phyloP scores from a whole-genome alignment of 2,329 filamentous ascomycete genomes.

The Calonectria ilicicola region DNA sequence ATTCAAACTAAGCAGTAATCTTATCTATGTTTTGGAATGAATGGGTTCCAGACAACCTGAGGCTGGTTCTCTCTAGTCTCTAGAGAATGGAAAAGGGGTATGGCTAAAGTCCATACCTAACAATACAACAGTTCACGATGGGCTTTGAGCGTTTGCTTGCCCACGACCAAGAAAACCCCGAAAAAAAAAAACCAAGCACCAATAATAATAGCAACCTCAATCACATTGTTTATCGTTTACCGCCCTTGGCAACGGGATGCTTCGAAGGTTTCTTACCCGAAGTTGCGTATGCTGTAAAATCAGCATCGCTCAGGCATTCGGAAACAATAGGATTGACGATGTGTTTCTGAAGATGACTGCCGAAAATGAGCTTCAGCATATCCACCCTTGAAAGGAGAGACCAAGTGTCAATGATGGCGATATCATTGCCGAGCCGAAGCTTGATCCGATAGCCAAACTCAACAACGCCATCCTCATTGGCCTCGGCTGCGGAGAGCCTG shows the following conservation, averaged over 20 bases:
- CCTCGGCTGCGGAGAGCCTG: constrained; percentile 54
- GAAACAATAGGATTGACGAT: constrained; percentile 52
- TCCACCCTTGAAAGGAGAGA: constrained; percentile 61
- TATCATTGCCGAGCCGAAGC: constrained; percentile 59
- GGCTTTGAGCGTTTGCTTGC: constrained; percentile 6
- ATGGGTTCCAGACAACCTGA: not conserved
- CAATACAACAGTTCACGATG: not conserved
- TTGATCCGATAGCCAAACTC: constrained; percentile 67
- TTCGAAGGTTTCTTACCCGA: not conserved
- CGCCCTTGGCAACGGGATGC: not conserved
- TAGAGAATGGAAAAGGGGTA: not conserved
- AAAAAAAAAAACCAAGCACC: not conserved
- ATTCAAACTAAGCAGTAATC: constrained; percentile 9
- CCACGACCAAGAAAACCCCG: not conserved
- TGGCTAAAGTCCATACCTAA: not conserved
- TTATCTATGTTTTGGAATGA: constrained; percentile 18
- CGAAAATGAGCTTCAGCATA: constrained; percentile 61
- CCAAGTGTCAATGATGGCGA: constrained; percentile 64
- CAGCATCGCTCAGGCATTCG: constrained; percentile 53
- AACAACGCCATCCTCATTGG: constrained; percentile 56
- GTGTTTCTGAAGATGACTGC: constrained; percentile 56
- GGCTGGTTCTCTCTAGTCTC: not conserved
- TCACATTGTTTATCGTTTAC: constrained; percentile 9
- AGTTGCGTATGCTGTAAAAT: constrained; percentile 40
- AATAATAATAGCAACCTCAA: not conserved